Conservation (phyloP, 208 protist species). For the Blechomonas ayalai region DNA sequence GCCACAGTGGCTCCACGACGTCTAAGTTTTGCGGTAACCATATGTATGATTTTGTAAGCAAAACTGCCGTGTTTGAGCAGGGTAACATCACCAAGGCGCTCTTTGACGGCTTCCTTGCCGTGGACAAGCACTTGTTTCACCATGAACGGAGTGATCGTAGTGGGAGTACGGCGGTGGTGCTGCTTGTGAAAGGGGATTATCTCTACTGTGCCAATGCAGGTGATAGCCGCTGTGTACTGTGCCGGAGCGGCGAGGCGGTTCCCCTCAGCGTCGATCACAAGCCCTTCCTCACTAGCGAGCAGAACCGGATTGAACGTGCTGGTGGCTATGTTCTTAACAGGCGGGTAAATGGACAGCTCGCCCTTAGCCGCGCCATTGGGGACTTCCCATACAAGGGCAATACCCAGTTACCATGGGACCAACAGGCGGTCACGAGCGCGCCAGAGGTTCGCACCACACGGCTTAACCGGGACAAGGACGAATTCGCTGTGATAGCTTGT, state of each 20-base stretch:
- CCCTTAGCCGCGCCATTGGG: conserved; percentile 92
- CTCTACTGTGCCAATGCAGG: conserved; percentile 91
- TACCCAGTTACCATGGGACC: conserved; percentile 68
- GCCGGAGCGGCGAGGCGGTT: conserved; percentile 75
- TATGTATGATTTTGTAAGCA: conserved; percentile 64
- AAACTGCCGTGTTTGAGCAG: conserved; percentile 46
- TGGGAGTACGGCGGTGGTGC: conserved; percentile 83
- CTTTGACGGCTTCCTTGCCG: conserved; percentile 80
- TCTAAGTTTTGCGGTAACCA: conserved; percentile 74
- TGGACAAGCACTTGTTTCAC: conserved; percentile 67
- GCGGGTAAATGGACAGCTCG: conserved; percentile 92
- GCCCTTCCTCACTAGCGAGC: conserved; percentile 72
- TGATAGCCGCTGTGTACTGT: conserved; percentile 88
- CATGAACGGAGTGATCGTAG: conserved; percentile 46
- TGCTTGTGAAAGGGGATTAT: conserved; percentile 66
- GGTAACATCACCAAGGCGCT: conserved; percentile 57
- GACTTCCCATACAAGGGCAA: conserved; percentile 93
- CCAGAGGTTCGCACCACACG: conserved; percentile 62
- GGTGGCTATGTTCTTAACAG: conserved; percentile 89
- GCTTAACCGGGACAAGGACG: conserved; percentile 73
- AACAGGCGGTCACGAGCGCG: conserved; percentile 88
- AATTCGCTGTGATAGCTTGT: conserved; percentile 88
- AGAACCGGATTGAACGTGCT: conserved; percentile 82
- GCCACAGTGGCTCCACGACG: conserved; percentile 72
- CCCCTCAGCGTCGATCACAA: conserved; percentile 93